Conservation (phyloP, 495 filamentous ascomycete genomes). For the Glarea lozoyensis region DNA sequence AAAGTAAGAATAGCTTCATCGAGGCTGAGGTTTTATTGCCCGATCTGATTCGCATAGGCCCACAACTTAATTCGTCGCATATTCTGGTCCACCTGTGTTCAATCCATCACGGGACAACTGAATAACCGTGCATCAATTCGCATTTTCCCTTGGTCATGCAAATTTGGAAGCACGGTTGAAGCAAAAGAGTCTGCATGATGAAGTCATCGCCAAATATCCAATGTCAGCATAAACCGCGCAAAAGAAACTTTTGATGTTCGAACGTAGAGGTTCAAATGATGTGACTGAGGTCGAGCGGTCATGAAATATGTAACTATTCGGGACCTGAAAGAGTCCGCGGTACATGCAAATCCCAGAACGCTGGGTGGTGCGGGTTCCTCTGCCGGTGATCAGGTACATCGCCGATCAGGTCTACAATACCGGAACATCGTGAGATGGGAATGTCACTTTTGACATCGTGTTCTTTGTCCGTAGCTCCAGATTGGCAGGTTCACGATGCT, state of each 20-base stretch:
- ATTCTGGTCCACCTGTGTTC: too few relatives aligned
- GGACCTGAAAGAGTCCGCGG: neutral
- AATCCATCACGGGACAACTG: neutral
- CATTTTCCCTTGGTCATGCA: neutral
- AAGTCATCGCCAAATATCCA: neutral
- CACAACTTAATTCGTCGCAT: too few relatives aligned
- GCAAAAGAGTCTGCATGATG: neutral
- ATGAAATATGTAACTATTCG: neutral
- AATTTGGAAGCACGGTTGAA: neutral
- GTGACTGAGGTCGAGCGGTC: neutral
- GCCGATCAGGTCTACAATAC: conserved; percentile 1
- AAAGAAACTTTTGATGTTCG: neutral
- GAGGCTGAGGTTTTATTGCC: too few relatives aligned
- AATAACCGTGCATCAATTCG: neutral
- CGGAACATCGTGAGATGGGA: neutral
- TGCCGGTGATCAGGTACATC: neutral
- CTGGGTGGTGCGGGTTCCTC: neutral
- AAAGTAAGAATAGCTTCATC: too few relatives aligned
- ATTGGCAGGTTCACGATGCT: neutral
- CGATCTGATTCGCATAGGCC: too few relatives aligned
- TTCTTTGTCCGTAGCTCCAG: neutral
- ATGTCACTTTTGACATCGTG: neutral
- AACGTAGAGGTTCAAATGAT: neutral
- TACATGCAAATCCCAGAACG: neutral
- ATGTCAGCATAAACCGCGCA: neutral